Percentiles rank a stretch among this genome's conserved stretches.
phyloP scores from a whole-genome alignment of 192 early-diverging fungal genomes.

The Backusella macrospora region DNA sequence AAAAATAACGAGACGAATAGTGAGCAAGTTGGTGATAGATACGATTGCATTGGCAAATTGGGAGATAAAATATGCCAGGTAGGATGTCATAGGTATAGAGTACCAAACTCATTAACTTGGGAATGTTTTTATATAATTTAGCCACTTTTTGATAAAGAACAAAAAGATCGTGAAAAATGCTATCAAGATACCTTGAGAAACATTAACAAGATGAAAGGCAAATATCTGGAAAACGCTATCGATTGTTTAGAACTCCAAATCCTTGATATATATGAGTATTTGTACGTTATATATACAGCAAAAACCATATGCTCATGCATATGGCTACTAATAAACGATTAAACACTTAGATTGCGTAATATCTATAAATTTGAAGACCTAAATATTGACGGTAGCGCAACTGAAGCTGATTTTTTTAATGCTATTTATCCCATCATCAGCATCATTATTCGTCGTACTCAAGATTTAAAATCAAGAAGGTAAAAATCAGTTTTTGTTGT shows the following conservation, averaged over 20 bases:
- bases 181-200: neutral
- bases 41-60: conserved; percentile 1
- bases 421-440: too few species aligned
- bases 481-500: conserved; percentile 4
- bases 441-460: conserved; percentile 5
- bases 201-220: conserved; percentile 11
- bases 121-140: too few species aligned
- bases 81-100: conserved; percentile 5
- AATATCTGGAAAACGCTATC: conserved; percentile 5
- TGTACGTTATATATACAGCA: conserved; percentile 15
- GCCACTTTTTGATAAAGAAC: neutral
- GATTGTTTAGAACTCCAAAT: conserved; percentile 16
- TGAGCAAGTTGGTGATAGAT: neutral
- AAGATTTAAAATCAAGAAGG: conserved; percentile 5
- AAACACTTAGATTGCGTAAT: conserved; percentile 11
- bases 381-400: conserved; percentile 1
- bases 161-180: conserved; percentile 8
- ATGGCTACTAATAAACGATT: conserved; percentile 6
- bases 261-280: conserved; percentile 17
- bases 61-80: neutral
- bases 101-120: too few species aligned
- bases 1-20: neutral
- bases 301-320: neutral
- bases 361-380: neutral
- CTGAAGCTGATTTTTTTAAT: neutral